Percentiles rank a stretch among this genome's conserved stretches.
Conservation (phyloP, 208 protist species). For the Leishmania turanica region DNA sequence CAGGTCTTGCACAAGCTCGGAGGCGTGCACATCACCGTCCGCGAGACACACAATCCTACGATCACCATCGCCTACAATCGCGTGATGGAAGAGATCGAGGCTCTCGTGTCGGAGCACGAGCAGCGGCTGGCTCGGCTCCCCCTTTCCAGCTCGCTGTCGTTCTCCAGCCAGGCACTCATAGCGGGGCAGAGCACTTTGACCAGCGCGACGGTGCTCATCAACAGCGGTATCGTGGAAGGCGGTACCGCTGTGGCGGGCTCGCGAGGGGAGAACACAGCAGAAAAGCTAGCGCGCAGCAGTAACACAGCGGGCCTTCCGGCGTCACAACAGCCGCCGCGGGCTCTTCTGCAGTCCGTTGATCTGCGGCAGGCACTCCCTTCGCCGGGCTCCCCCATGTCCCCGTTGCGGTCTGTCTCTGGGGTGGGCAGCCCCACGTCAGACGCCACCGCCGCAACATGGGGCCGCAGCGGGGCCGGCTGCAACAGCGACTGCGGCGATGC, state of each 20-base stretch:
- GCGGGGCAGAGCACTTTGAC: slow-evolving; percentile 3
- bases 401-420: slow-evolving; percentile 7
- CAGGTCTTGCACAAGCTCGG: slow-evolving; percentile 44
- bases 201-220: not conserved
- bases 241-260: not conserved
- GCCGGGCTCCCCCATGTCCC: slow-evolving; percentile 15
- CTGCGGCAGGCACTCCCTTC: not conserved
- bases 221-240: not conserved
- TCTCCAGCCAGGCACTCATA: not conserved
- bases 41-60: slow-evolving; percentile 41
- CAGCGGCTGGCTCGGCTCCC: slow-evolving; percentile 16
- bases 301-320: not conserved
- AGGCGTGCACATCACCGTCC: slow-evolving; percentile 41
- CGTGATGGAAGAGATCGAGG: slow-evolving; percentile 34
- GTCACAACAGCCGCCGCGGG: not conserved
- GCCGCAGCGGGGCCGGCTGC: not conserved
- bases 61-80: slow-evolving; percentile 32
- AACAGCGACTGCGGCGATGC: slow-evolving; percentile 2
- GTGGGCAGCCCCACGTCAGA: slow-evolving; percentile 24
- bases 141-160: not conserved
- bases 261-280: not conserved
- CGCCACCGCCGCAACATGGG: slow-evolving; percentile 7
- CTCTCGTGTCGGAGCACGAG: slow-evolving; percentile 25
- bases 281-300: not conserved
- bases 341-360: not conserved